Evolutionary conservation across 2,329 filamentous ascomycete species (phyloP).

Genomic region (Talaromyces albobiverticillius): DNA sequence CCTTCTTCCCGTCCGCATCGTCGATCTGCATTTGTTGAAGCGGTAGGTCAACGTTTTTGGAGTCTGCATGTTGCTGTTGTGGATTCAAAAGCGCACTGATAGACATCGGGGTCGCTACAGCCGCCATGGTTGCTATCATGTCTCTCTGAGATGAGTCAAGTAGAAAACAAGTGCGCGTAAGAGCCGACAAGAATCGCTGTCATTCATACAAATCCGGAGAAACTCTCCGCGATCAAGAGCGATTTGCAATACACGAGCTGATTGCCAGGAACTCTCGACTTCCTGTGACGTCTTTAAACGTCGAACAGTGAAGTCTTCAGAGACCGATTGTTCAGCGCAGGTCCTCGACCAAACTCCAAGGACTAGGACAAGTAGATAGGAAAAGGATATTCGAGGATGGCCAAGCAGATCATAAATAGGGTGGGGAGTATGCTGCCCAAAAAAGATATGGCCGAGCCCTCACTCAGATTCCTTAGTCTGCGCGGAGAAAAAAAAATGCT

Average conservation of each 20-base stretch:
- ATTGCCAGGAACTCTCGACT: not conserved
- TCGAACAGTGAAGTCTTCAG: not conserved
- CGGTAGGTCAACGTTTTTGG: constrained; percentile 24
- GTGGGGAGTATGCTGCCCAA: constrained; percentile 4
- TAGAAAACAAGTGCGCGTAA: not conserved
- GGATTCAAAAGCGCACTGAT: constrained; percentile 16
- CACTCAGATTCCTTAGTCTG: not conserved
- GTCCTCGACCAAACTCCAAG: no score
- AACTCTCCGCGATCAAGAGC: not conserved
- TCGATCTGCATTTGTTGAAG: constrained; percentile 10
- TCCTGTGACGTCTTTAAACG: not conserved
- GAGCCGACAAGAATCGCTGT: no score
- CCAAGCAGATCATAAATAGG: not conserved
- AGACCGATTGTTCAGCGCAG: no score
- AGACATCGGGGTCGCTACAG: constrained; percentile 14
- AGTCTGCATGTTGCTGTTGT: constrained; percentile 9
- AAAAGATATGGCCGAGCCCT: constrained; percentile 7
- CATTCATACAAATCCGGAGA: no score
- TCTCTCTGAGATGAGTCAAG: not conserved
- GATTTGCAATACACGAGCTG: not conserved
- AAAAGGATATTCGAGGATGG: not conserved
- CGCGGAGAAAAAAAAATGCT: not conserved
- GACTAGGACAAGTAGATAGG: not conserved
- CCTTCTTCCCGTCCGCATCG: not conserved
- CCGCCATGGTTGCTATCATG: constrained; percentile 8